A percentile compares a stretch with the other conserved stretches of the same genome.
phyloP scores from a whole-genome alignment of 2,329 filamentous ascomycete genomes.

The Talaromyces sp. region DNA sequence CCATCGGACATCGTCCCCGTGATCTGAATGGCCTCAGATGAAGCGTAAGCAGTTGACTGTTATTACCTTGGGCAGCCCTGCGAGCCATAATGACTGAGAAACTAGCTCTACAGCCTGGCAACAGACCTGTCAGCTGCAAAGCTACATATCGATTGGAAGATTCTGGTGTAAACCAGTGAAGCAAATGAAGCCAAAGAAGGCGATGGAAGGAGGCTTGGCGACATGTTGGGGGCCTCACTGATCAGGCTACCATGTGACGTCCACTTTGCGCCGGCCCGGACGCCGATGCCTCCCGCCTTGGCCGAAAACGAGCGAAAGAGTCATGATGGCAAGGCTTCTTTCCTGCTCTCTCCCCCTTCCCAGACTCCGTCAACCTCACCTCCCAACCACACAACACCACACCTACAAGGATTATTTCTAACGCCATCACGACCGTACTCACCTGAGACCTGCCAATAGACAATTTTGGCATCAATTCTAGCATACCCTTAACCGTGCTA shows the following conservation, averaged over 20 bases:
- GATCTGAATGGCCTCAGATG: background rate
- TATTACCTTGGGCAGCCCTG: background rate
- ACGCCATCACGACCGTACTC: background rate
- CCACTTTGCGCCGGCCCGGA: conserved; percentile 10
- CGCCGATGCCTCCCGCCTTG: conserved; percentile 5
- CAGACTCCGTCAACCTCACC: background rate
- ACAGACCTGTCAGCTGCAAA: background rate
- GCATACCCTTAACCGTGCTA: background rate
- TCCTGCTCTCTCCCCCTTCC: background rate
- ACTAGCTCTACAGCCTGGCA: background rate
- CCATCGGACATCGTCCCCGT: background rate
- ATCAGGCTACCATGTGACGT: conserved; percentile 18
- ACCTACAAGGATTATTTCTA: background rate
- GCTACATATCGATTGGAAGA: background rate
- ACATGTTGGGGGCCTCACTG: background rate
- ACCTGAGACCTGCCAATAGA: background rate
- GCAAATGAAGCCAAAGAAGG: background rate
- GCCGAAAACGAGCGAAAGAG: conserved; percentile 13
- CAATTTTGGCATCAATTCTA: background rate
- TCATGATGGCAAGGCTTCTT: conserved; percentile 8
- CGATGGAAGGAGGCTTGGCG: background rate
- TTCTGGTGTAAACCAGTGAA: background rate
- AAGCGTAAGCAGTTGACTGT: background rate
- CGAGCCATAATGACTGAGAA: background rate
- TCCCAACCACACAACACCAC: background rate